These are phyloP conservation scores for Trichoderma sp. DNA, from an alignment of 2,329 filamentous ascomycete genomes.

Conservation along the genomic window DNA sequence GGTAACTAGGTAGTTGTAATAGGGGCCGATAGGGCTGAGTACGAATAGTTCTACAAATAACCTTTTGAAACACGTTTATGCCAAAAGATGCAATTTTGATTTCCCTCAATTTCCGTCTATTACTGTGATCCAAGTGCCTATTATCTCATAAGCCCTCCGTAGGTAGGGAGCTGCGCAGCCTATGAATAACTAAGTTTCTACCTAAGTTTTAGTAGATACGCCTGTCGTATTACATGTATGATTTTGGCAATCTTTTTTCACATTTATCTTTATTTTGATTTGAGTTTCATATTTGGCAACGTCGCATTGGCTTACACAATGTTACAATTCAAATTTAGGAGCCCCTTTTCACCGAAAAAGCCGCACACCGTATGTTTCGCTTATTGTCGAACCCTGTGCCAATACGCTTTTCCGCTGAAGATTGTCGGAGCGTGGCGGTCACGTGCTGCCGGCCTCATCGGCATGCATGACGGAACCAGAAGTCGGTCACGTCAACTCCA, in stretches of 20 bases:
- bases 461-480: constrained; percentile 39
- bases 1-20: not conserved
- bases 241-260: not conserved
- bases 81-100: not conserved
- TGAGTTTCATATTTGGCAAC: not conserved
- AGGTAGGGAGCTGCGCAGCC: not conserved
- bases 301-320: not conserved
- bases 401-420: not conserved
- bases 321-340: not conserved
- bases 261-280: too few species aligned
- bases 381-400: not conserved
- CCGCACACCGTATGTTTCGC: constrained; percentile 4
- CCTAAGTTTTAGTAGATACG: too few species aligned
- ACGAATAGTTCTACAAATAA: not conserved
- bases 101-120: not conserved
- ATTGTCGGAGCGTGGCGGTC: constrained; percentile 28
- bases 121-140: not conserved
- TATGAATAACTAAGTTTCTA: not conserved
- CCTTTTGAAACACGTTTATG: not conserved
- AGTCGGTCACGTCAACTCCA: constrained; percentile 33
- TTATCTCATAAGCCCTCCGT: not conserved
- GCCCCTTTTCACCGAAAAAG: constrained; percentile 7
- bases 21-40: constrained; percentile 8
- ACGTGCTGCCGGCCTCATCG: constrained; percentile 37
- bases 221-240: not conserved